phyloP scores from a whole-genome alignment of 2,329 filamentous ascomycete genomes.

The Epichloe aotearoae region DNA sequence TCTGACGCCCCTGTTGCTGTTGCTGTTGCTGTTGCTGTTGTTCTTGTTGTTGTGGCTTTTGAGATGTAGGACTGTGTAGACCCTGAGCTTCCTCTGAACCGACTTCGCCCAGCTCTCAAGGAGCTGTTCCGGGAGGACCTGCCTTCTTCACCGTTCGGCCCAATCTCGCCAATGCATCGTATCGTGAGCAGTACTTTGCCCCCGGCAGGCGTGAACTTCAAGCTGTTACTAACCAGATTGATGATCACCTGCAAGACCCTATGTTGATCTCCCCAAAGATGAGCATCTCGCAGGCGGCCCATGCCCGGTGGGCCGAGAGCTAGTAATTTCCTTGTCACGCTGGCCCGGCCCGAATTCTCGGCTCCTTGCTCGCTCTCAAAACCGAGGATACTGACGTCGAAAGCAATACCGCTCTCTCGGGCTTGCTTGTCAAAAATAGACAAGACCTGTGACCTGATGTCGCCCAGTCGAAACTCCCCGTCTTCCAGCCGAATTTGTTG shows the following conservation, averaged over 20 bases:
- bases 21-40: slow-evolving; percentile 10
- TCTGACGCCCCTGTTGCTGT: slow-evolving; percentile 7
- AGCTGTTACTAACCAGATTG: slow-evolving; percentile 79
- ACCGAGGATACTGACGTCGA: slow-evolving; percentile 56
- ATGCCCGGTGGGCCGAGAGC: slow-evolving; percentile 51
- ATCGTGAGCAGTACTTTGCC: slow-evolving; percentile 68
- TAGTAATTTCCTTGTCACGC: slow-evolving; percentile 29
- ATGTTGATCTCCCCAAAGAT: slow-evolving; percentile 85
- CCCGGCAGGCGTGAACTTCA: slow-evolving; percentile 75
- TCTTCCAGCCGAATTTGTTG: slow-evolving; percentile 72
- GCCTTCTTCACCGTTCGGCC: slow-evolving; percentile 29
- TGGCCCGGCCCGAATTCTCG: slow-evolving; percentile 19
- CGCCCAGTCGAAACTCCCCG: slow-evolving; percentile 72
- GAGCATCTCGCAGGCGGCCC: slow-evolving; percentile 69
- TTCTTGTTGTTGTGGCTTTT: slow-evolving; percentile 14
- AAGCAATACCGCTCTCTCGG: slow-evolving; percentile 61
- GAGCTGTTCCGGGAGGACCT: slow-evolving; percentile 32
- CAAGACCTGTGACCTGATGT: slow-evolving; percentile 68
- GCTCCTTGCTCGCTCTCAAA: slow-evolving; percentile 12
- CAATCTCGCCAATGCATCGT: slow-evolving; percentile 53
- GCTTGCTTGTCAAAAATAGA: slow-evolving; percentile 88
- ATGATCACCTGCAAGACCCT: slow-evolving; percentile 81
- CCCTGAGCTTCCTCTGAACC: slow-evolving; percentile 33
- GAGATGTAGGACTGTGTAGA: slow-evolving; percentile 40
- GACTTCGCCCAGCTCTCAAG: slow-evolving; percentile 25